phyloP scores from a whole-genome alignment of 192 early-diverging fungal species.

The Coemansia sp. region DNA sequence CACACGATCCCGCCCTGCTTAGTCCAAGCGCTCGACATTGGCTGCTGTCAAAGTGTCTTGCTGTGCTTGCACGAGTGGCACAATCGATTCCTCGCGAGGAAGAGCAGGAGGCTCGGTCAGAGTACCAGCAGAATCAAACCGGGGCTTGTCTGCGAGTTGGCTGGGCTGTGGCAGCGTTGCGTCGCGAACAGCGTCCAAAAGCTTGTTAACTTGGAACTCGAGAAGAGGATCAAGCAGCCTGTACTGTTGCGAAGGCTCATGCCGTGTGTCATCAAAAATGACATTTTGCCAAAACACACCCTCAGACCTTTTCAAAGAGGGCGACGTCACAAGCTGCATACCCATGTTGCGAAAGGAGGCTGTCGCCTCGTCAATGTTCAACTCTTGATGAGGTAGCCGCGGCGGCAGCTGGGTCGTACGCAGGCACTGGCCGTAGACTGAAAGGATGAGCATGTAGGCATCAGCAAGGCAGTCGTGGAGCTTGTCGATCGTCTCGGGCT shows the following conservation, averaged over 20 bases:
- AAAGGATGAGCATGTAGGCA: conserved; percentile 29
- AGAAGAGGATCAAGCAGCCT: conserved; percentile 49
- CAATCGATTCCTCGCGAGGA: neutral
- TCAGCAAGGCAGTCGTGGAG: conserved; percentile 36
- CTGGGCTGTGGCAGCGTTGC: conserved; percentile 17
- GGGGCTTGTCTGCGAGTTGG: conserved; percentile 5
- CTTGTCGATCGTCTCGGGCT: conserved; percentile 3
- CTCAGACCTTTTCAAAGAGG: conserved; percentile 3
- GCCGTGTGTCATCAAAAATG: conserved; percentile 35
- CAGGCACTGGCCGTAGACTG: conserved; percentile 22
- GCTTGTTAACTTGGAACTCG: conserved; percentile 47
- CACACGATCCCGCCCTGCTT: neutral
- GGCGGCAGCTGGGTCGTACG: neutral
- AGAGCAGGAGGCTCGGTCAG: neutral
- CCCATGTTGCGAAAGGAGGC: neutral
- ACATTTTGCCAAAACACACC: conserved; percentile 34
- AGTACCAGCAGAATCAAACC: neutral
- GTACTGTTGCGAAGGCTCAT: conserved; percentile 50
- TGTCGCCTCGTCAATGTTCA: neutral
- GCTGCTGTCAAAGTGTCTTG: neutral
- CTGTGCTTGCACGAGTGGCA: neutral
- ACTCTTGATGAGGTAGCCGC: neutral
- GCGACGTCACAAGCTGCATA: neutral
- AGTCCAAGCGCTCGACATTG: neutral
- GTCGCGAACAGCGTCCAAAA: conserved; percentile 37